These are phyloP conservation scores for Exobasidium cylindrosporum DNA, from an alignment of 1,284 basidiomycete species.

Conservation along the genomic window DNA sequence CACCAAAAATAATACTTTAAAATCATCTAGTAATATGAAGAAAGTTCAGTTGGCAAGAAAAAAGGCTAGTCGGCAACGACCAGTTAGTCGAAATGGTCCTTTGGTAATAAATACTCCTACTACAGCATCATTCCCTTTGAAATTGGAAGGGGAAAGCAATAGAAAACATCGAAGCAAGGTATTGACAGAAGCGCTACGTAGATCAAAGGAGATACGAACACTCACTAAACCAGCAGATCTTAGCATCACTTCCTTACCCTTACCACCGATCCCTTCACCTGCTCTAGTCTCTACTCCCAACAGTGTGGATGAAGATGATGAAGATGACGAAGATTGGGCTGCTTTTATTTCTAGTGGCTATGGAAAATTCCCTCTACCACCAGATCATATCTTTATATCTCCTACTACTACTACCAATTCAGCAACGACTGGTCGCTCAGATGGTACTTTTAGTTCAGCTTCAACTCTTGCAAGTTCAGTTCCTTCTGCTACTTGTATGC, in stretches of 20 bases:
- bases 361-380: not conserved
- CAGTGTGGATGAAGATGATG: not conserved
- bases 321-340: conserved; percentile 5
- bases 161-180: not conserved
- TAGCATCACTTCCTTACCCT: too few relatives aligned
- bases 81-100: too few relatives aligned
- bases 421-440: not conserved
- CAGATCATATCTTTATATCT: not conserved
- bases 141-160: too few relatives aligned
- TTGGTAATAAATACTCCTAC: too few relatives aligned
- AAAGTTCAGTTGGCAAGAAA: too few relatives aligned
- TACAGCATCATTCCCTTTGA: too few relatives aligned
- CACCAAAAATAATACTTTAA: too few relatives aligned
- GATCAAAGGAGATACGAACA: not conserved
- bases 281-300: not conserved
- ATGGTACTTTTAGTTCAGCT: not conserved
- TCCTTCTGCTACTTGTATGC: not conserved
- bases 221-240: not conserved
- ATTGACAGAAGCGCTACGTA: not conserved
- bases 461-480: not conserved
- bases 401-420: not conserved
- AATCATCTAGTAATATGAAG: too few relatives aligned
- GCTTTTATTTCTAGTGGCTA: conserved; percentile 6
- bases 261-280: not conserved
- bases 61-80: too few relatives aligned